phyloP scores from a whole-genome alignment of 2,329 filamentous ascomycete genomes.

The Aspergillus pseudoglaucus region DNA sequence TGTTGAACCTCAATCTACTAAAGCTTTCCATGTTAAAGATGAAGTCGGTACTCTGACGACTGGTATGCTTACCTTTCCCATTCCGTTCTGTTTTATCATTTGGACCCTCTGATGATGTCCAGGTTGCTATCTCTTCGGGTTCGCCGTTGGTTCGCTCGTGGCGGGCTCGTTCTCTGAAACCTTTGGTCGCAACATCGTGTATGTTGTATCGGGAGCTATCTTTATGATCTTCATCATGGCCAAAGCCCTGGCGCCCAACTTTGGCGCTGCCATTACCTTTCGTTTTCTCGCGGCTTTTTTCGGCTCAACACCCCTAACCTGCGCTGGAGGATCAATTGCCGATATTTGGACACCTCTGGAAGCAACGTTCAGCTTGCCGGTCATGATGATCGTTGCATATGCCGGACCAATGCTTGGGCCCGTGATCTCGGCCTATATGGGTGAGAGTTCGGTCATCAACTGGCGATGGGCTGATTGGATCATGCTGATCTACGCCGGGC shows the following conservation, averaged over 20 bases:
- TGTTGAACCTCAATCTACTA: conserved; percentile 39
- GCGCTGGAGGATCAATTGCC: conserved; percentile 38
- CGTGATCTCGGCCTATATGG: conserved; percentile 12
- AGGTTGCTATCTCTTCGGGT: conserved; percentile 34
- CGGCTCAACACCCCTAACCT: conserved; percentile 38
- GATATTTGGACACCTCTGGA: conserved; percentile 44
- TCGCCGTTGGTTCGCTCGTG: conserved; percentile 44
- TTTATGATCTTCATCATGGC: conserved; percentile 46
- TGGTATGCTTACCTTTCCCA: conserved; percentile 11
- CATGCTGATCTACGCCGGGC: conserved; percentile 31
- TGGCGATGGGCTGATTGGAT: conserved; percentile 43
- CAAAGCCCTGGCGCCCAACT: conserved; percentile 42
- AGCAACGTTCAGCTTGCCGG: conserved; percentile 43
- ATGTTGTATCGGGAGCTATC: conserved; percentile 39
- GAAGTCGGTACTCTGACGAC: conserved; percentile 47
- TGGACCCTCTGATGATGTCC: not conserved
- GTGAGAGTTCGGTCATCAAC: conserved; percentile 3
- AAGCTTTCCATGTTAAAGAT: conserved; percentile 44
- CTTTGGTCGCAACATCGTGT: conserved; percentile 45
- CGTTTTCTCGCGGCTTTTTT: conserved; percentile 46
- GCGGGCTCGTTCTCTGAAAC: conserved; percentile 45
- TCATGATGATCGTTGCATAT: conserved; percentile 43
- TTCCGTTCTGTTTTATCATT: not conserved
- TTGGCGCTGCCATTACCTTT: conserved; percentile 43
- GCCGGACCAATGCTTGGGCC: conserved; percentile 20